Conservation (phyloP, 23 red algal species). For the Gracilaria domingensis region DNA sequence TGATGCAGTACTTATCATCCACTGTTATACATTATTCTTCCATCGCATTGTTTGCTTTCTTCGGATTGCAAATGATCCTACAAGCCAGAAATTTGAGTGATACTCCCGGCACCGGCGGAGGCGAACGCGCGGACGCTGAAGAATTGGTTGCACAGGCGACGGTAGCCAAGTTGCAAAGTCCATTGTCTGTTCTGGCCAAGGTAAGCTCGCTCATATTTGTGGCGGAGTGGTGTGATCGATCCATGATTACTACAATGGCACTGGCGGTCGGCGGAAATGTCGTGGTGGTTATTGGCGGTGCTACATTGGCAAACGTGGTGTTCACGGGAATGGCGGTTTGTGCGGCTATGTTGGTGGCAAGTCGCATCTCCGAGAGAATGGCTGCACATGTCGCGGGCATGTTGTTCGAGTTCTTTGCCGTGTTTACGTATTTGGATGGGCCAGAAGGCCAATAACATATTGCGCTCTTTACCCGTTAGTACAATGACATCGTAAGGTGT, state of each 20-base stretch:
- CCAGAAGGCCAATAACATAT: conserved; percentile 45
- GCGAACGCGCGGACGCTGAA: no score
- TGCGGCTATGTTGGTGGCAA: conserved; percentile 77
- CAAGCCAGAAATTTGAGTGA: no score
- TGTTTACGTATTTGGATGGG: conserved; percentile 51
- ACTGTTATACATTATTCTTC: no score
- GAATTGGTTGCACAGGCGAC: no score
- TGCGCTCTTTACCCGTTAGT: no score
- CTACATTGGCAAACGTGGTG: conserved; percentile 85
- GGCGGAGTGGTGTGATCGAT: conserved; percentile 97
- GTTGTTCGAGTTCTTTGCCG: conserved; percentile 91
- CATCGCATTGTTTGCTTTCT: no score
- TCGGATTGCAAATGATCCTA: no score
- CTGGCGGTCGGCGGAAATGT: conserved; percentile 83
- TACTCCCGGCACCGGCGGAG: no score
- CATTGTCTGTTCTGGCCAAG: no score
- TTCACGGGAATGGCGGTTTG: conserved; percentile 90
- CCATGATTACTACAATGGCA: conserved; percentile 97
- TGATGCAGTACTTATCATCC: no score
- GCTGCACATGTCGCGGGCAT: conserved; percentile 80
- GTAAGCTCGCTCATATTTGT: no score
- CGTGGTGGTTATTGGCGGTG: conserved; percentile 84
- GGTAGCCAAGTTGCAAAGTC: no score
- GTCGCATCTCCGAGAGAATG: conserved; percentile 85
- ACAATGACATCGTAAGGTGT: neutral